Evolutionary conservation across 1,284 basidiomycete genomes (phyloP), one percentile per base, ranked within the genome.

Genomic region (Leccinum ponderosum): DNA sequence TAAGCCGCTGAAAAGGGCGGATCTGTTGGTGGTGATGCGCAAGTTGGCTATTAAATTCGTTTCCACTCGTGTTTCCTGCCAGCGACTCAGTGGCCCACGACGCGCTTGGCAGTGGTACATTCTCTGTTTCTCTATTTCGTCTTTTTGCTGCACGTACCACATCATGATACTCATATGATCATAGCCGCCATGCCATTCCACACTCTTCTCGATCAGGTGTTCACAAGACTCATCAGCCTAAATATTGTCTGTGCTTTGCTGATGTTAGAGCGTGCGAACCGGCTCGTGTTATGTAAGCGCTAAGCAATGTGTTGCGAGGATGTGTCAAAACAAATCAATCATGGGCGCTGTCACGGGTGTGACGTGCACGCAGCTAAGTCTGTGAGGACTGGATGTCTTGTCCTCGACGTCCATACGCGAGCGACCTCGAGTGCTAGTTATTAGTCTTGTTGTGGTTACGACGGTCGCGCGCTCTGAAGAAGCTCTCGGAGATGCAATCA

Each of bases 1-100:
- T 57, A 97, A 97, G 77, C 95, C 95, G 1, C 80, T 97, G 67
- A 89, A 93, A 73, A 95, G 95, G 76, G 83, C 86, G 17, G 93
- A 95, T 71, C 79, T 97, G 35, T 78, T 95, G 56, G 84, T 81
- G 63, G 89, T 87, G 63, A 91, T 89, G 86, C 87, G 89, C 53
- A 85, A 91, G 71, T 83, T 97, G 47, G 61, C 61, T 74, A 79
- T 66, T 76, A 87, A 80, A 71, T 76, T 87, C 62, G 80, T 81
- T 62, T 72, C 82, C 60, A 74, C 77, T 59, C 77, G 76, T 66
- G 70, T 68, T 51, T 69, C 68, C 62, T 75, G 65, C 74, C 58
- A 31, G 9, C 31, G 31, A 31, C 29, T 31, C 29, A 31, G 29
- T 37, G 37, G 58, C 64, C 55, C 64, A 60, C 65, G 60, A 56